Conservation (phyloP, 169 alveolate genomes). For the Plasmodium gaboni region DNA sequence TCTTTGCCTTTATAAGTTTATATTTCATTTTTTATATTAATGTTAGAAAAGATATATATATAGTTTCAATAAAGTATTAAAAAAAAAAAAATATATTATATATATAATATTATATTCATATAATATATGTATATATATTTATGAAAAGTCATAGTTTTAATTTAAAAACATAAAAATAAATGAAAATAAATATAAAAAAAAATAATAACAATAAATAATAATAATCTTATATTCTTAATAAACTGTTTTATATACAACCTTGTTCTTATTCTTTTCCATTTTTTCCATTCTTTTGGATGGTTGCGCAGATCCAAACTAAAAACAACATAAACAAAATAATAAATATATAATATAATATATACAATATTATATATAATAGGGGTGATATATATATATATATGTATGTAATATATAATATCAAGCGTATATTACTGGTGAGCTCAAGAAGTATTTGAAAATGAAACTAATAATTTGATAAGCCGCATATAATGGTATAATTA, state of each 20-base stretch:
- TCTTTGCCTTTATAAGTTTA: too few relatives aligned
- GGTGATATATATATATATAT: not conserved
- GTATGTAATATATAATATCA: not conserved
- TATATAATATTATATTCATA: too few relatives aligned
- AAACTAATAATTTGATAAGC: slow-evolving; percentile 38
- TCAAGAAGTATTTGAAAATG: slow-evolving; percentile 39
- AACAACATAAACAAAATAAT: slow-evolving; percentile 7
- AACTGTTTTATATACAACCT: slow-evolving; percentile 68
- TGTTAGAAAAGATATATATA: too few relatives aligned
- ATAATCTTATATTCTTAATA: slow-evolving; percentile 18
- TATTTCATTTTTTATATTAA: too few relatives aligned
- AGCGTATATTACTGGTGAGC: slow-evolving; percentile 60
- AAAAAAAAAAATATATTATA: too few relatives aligned
- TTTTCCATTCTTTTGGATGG: slow-evolving; percentile 31
- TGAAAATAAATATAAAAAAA: not conserved
- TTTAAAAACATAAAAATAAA: slow-evolving; percentile 13
- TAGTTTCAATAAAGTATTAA: too few relatives aligned
- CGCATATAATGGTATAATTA: slow-evolving; percentile 68
- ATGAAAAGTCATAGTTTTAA: not conserved
- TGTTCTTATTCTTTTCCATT: slow-evolving; percentile 47
- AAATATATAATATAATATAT: not conserved
- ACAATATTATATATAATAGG: not conserved
- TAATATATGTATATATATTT: too few relatives aligned
- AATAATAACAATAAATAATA: slow-evolving; percentile 6
- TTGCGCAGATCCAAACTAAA: slow-evolving; percentile 15